phyloP scores from a whole-genome alignment of 352 stramenopile genomes.

The Saprolegnia diclina region DNA sequence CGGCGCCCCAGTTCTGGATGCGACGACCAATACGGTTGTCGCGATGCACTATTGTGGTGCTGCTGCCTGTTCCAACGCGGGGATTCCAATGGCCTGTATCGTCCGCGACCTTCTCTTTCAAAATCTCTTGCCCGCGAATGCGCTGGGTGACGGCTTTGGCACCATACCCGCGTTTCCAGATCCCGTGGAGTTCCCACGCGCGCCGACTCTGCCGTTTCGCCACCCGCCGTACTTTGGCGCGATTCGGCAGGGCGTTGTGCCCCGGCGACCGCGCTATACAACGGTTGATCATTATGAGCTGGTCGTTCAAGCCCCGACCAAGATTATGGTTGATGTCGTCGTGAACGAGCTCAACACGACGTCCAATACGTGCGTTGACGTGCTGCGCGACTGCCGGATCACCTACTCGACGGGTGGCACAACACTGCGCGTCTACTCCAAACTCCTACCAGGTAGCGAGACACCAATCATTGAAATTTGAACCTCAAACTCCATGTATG shows the following conservation, averaged over 20 bases:
- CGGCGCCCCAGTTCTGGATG: conserved; percentile 28
- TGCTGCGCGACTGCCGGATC: conserved; percentile 54
- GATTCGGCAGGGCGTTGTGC: conserved; percentile 7
- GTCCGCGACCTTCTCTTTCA: conserved; percentile 29
- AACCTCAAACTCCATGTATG: not conserved
- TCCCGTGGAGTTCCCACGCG: conserved; percentile 14
- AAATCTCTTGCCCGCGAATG: not conserved
- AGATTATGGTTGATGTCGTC: conserved; percentile 51
- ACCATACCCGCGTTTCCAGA: conserved; percentile 43
- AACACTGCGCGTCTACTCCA: conserved; percentile 49
- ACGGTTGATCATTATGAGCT: conserved; percentile 53
- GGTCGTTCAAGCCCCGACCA: conserved; percentile 34
- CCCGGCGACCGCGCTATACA: not conserved
- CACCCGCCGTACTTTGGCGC: conserved; percentile 36
- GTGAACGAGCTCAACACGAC: conserved; percentile 56
- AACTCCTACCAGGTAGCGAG: conserved; percentile 25
- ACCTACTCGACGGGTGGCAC: conserved; percentile 43
- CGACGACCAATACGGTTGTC: conserved; percentile 51
- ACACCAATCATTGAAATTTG: not conserved
- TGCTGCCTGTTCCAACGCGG: conserved; percentile 29
- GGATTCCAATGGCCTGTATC: conserved; percentile 40
- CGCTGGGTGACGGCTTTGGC: not conserved
- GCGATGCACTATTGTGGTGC: conserved; percentile 44
- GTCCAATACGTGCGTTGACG: conserved; percentile 37
- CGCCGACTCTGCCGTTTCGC: conserved; percentile 28